Evolutionary conservation across 768 basidiomycete genomes (phyloP).

Genomic region (Kwoniella sp.): DNA sequence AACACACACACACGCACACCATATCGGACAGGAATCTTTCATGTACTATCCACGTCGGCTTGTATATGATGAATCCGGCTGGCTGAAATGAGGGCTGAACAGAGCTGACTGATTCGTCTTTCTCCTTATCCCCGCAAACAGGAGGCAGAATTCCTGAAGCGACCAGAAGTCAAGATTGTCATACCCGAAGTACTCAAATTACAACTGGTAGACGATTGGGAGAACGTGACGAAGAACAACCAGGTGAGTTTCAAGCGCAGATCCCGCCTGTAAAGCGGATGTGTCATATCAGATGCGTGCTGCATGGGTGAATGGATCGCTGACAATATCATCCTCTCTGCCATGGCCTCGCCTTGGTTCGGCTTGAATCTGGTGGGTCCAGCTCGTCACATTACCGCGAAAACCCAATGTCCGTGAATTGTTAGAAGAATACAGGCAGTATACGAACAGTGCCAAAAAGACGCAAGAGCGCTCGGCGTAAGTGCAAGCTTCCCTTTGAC

Average conservation of each 20-base stretch:
- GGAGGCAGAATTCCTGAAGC: conserved; percentile 75
- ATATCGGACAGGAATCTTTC: no score
- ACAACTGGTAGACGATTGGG: conserved; percentile 95
- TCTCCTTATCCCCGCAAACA: no score
- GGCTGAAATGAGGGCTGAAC: conserved; percentile 7
- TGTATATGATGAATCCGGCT: neutral
- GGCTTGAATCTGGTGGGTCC: neutral
- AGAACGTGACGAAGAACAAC: conserved; percentile 89
- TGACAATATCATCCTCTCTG: neutral
- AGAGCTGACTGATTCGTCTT: neutral
- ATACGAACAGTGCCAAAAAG: conserved; percentile 55
- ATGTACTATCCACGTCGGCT: no score
- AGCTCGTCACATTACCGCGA: conserved; percentile 85
- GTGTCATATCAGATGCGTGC: neutral
- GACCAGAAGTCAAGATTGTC: conserved; percentile 85
- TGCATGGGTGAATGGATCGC: conserved; percentile 1
- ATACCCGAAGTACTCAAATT: conserved; percentile 89
- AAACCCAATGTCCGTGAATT: conserved; percentile 75
- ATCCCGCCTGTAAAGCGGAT: neutral
- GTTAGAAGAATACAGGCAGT: conserved; percentile 73
- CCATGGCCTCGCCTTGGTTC: neutral
- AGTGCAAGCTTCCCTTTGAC: no score
- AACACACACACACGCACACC: no score
- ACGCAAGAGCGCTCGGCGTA: conserved; percentile 44
- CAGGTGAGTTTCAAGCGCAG: conserved; percentile 62